A percentile compares a stretch with the other conserved stretches of the same genome.
Evolutionary conservation across 306 rosid genomes (phyloP).

Genomic region (Fragaria nilgerrensis): DNA sequence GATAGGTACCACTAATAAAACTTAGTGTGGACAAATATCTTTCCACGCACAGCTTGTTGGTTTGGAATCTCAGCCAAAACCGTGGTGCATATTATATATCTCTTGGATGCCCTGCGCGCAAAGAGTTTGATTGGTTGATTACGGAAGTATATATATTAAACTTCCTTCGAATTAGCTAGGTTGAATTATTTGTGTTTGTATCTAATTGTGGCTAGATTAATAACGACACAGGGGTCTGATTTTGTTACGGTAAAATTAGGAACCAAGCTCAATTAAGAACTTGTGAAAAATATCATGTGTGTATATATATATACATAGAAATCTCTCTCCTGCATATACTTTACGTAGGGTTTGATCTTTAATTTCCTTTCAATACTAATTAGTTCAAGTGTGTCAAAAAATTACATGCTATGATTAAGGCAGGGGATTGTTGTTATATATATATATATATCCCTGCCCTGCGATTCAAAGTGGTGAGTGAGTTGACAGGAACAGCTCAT

Average conservation of each 20-base stretch:
- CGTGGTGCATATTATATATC: constrained; percentile 19
- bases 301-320: too few species aligned
- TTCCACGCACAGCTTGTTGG: constrained; percentile 32
- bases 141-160: constrained; percentile 6
- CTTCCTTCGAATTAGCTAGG: background rate
- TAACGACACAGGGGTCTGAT: too few species aligned
- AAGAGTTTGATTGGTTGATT: constrained; percentile 33
- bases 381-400: background rate
- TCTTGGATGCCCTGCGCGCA: constrained; percentile 44
- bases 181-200: too few species aligned
- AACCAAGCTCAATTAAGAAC: too few species aligned
- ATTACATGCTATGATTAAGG: background rate
- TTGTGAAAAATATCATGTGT: too few species aligned
- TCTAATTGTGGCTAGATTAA: too few species aligned
- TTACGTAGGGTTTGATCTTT: too few species aligned
- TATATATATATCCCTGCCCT: background rate
- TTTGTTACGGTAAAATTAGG: too few species aligned
- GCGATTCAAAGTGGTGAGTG: constrained; percentile 13
- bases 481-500: constrained; percentile 83
- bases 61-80: constrained; percentile 33
- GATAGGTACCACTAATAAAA: background rate
- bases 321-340: too few species aligned
- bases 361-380: background rate
- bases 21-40: constrained; percentile 26
- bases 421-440: background rate